Percentiles rank a stretch among this genome's conserved stretches.
Conservation (phyloP, 179 eudicot genomes). For the Heliamphora pulchella region DNA sequence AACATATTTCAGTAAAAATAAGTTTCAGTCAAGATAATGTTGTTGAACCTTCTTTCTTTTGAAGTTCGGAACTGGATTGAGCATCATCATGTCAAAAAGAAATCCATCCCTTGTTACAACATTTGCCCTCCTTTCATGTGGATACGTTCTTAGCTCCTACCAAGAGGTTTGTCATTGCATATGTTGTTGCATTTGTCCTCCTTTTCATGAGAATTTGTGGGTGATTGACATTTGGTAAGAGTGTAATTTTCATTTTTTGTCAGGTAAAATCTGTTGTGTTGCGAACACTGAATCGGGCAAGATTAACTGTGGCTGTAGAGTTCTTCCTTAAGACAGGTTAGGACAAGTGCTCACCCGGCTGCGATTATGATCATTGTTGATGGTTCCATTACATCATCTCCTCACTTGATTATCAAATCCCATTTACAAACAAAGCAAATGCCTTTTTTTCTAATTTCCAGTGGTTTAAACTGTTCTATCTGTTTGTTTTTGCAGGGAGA, state of each 20-base stretch:
- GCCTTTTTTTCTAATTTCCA: background rate
- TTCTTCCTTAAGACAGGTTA: constrained; percentile 84
- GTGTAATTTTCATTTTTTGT: background rate
- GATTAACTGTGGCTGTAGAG: constrained; percentile 87
- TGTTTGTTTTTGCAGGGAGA: constrained; percentile 41
- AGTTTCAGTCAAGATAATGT: constrained; percentile 7
- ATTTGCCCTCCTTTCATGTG: constrained; percentile 84
- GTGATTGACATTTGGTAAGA: too few species aligned
- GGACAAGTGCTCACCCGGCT: background rate
- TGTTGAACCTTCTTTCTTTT: constrained; percentile 21
- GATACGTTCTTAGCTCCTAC: constrained; percentile 88
- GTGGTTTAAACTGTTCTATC: background rate
- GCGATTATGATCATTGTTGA: too few species aligned
- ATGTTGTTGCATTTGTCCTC: constrained; percentile 7
- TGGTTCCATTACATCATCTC: background rate
- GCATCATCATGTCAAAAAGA: constrained; percentile 74
- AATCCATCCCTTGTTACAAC: constrained; percentile 76
- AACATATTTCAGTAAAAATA: too few species aligned
- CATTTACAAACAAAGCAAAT: background rate
- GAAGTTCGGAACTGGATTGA: constrained; percentile 94
- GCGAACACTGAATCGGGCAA: constrained; percentile 82
- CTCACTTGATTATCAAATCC: constrained; percentile 10
- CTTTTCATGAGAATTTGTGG: too few species aligned
- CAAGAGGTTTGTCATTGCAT: constrained; percentile 54
- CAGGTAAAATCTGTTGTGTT: constrained; percentile 90